Conservation (phyloP, 305 asterid species). For the Plantago coronopus region DNA sequence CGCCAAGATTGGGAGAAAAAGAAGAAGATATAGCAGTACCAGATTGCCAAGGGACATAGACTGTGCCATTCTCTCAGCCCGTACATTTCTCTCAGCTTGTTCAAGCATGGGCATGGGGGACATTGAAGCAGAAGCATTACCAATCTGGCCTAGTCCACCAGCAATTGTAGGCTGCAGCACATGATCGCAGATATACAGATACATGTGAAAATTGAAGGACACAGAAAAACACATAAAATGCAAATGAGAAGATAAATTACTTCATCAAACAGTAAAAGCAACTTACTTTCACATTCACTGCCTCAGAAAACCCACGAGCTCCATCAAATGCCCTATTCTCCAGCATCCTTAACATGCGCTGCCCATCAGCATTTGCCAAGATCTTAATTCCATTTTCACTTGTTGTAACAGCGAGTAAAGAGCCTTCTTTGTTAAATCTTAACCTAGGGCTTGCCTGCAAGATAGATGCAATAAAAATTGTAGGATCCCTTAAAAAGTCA, state of each 20-base stretch:
- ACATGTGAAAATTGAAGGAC: background rate
- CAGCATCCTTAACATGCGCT: conserved; percentile 82
- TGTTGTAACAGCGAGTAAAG: conserved; percentile 57
- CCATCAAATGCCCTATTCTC: conserved; percentile 86
- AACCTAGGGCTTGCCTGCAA: conserved; percentile 24
- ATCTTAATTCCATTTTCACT: conserved; percentile 55
- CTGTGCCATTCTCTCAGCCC: conserved; percentile 67
- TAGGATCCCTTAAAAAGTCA: background rate
- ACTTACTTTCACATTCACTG: conserved; percentile 67
- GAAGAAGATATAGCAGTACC: conserved; percentile 31
- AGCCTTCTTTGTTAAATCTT: conserved; percentile 55
- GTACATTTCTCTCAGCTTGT: conserved; percentile 72
- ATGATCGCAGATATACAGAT: too few relatives aligned
- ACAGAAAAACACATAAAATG: background rate
- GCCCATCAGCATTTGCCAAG: conserved; percentile 47
- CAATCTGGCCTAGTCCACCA: conserved; percentile 66
- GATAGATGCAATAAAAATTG: background rate
- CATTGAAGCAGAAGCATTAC: conserved; percentile 54
- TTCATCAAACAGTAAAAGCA: conserved; percentile 2
- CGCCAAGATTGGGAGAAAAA: background rate
- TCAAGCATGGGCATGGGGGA: conserved; percentile 68
- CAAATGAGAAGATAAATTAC: background rate
- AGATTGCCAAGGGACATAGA: conserved; percentile 77
- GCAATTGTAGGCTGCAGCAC: conserved; percentile 57
- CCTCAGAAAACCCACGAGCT: conserved; percentile 67